A percentile compares a stretch with the other conserved stretches of the same genome.
phyloP scores from a whole-genome alignment of 75 land plant species.

The Sequoiadendron giganteum region DNA sequence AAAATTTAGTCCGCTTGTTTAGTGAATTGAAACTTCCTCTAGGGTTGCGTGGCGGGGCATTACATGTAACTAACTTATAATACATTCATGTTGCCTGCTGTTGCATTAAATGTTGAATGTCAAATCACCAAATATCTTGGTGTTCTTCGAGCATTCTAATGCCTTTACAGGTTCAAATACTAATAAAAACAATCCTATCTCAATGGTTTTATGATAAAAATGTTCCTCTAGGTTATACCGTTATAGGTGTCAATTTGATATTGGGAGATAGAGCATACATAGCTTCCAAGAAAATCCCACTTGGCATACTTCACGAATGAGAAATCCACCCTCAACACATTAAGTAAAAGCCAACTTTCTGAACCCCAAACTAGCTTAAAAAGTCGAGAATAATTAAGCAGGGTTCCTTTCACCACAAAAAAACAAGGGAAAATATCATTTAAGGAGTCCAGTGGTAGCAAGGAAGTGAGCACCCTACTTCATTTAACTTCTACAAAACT shows the following conservation, averaged over 20 bases:
- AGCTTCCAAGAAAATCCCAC: background rate
- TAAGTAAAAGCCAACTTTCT: no score
- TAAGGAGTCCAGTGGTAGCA: background rate
- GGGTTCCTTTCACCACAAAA: background rate
- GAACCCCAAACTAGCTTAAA: background rate
- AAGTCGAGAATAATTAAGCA: background rate
- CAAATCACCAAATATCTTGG: background rate
- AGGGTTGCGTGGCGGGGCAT: no score
- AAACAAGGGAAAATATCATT: background rate
- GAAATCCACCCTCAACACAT: background rate
- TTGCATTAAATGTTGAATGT: background rate
- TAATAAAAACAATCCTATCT: background rate
- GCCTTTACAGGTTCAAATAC: background rate
- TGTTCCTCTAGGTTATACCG: background rate
- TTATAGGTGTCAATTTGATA: background rate
- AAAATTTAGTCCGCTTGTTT: no score
- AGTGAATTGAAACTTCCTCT: no score
- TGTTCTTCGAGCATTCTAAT: background rate
- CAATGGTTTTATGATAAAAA: background rate
- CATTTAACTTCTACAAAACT: background rate
- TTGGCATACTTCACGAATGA: background rate
- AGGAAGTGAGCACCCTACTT: background rate
- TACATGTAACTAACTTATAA: background rate
- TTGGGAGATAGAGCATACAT: background rate
- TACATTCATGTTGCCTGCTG: background rate